phyloP scores from a whole-genome alignment of 2,329 filamentous ascomycete species.

The Pleoardoris graminearum region DNA sequence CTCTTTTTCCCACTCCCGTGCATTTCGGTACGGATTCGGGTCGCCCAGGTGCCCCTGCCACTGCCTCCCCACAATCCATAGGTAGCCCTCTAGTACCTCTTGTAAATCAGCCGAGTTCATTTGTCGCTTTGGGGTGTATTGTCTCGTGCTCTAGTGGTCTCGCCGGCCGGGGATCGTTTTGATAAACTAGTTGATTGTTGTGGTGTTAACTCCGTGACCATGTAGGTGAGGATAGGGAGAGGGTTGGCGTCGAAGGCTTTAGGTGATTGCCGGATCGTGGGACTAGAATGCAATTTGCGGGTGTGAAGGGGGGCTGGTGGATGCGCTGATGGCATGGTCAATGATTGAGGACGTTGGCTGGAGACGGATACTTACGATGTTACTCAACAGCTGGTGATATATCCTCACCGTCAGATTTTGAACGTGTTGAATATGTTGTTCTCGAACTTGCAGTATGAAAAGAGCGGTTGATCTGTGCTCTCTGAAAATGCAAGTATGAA shows the following conservation, averaged over 20 bases:
- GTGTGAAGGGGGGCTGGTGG: not conserved
- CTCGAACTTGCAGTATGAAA: not conserved
- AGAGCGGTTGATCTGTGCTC: not conserved
- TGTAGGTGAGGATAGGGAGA: not conserved
- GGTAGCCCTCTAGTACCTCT: not conserved
- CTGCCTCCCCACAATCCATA: not conserved
- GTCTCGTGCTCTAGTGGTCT: not conserved
- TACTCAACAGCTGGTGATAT: too few relatives aligned
- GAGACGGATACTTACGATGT: not conserved
- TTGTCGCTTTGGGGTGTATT: not conserved
- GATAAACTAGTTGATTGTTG: not conserved
- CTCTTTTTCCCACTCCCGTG: not conserved
- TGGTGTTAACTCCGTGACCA: not conserved
- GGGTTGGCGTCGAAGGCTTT: not conserved
- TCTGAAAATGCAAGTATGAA: not conserved
- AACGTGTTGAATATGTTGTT: not conserved
- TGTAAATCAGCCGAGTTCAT: not conserved
- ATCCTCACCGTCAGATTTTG: too few relatives aligned
- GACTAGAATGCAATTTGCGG: too few relatives aligned
- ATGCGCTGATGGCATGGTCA: not conserved
- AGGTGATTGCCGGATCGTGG: not conserved
- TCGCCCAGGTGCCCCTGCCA: not conserved
- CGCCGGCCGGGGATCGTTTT: too few relatives aligned
- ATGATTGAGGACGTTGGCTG: not conserved
- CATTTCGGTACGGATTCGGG: not conserved